A percentile compares a stretch with the other conserved stretches of the same genome.
Conservation (phyloP, 108 stramenopile genomes). For the Cafeteria roenbergensis region DNA sequence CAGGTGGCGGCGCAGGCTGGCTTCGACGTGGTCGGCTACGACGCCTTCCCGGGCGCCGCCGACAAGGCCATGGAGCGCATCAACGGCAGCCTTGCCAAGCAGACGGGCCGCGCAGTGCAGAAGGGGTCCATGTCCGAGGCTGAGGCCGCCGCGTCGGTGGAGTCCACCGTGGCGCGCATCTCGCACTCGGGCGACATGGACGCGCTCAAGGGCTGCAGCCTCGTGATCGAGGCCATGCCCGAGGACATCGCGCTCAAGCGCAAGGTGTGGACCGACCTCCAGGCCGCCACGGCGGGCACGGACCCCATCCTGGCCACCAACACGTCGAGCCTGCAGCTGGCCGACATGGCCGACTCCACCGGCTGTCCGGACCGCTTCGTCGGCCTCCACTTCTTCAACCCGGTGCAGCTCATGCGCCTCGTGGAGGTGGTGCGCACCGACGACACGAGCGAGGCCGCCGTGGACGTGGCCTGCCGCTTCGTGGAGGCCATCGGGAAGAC, state of each 20-base stretch:
- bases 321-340: constrained; percentile 71
- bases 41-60: constrained; percentile 25
- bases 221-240: constrained; percentile 85
- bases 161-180: constrained; percentile 42
- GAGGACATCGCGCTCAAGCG: constrained; percentile 82
- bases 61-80: constrained; percentile 31
- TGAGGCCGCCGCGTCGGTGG: constrained; percentile 33
- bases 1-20: constrained; percentile 58
- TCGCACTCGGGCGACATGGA: constrained; percentile 63
- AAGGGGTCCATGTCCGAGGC: constrained; percentile 52
- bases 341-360: constrained; percentile 71
- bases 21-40: constrained; percentile 40
- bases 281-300: constrained; percentile 58
- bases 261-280: constrained; percentile 59
- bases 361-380: constrained; percentile 70
- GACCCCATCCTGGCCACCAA: constrained; percentile 82
- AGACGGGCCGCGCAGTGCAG: constrained; percentile 46
- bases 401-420: constrained; percentile 87
- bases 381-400: constrained; percentile 98
- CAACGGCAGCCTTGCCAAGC: constrained; percentile 23
- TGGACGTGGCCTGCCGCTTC: constrained; percentile 61
- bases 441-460: constrained; percentile 63
- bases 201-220: constrained; percentile 58
- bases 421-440: constrained; percentile 85
- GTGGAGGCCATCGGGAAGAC: constrained; percentile 70